Percentiles rank a stretch among this genome's conserved stretches.
Evolutionary conservation across 2,329 filamentous ascomycete species (phyloP).

Genomic region (Neonectria neomacrospora): DNA sequence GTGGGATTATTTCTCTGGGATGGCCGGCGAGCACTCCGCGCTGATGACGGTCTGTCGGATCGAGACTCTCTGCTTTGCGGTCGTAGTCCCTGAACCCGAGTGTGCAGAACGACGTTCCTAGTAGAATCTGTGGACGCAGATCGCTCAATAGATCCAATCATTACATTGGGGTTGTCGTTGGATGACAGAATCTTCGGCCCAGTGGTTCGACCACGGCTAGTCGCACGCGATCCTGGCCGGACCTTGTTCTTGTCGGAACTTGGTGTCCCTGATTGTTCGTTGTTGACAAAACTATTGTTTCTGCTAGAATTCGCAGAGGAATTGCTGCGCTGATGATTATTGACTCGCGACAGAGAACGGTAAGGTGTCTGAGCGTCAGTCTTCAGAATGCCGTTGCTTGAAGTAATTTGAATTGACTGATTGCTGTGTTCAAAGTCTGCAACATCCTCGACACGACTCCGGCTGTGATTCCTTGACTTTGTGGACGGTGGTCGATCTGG

Average conservation of each 20-base stretch:
- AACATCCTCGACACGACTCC: background rate
- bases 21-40: background rate
- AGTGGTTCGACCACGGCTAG: constrained; percentile 30
- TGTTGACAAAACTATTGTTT: background rate
- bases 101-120: constrained; percentile 29
- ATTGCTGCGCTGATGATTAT: constrained; percentile 28
- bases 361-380: background rate
- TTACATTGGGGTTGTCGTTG: background rate
- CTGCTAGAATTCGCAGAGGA: constrained; percentile 11
- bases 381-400: constrained; percentile 29
- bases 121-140: constrained; percentile 28
- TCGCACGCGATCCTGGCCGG: constrained; percentile 19
- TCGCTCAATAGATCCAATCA: constrained; percentile 1
- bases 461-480: constrained; percentile 11
- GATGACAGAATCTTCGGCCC: constrained; percentile 9
- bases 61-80: constrained; percentile 10
- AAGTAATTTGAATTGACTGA: constrained; percentile 25
- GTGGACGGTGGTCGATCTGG: constrained; percentile 13
- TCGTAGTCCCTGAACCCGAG: background rate
- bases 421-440: background rate
- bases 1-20: constrained; percentile 1
- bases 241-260: constrained; percentile 3
- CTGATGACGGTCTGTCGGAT: constrained; percentile 2
- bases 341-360: background rate
- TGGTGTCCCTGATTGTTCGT: constrained; percentile 1